Evolutionary conservation across 148 eudicot genomes (phyloP).

Genomic region (Cornus florida): DNA sequence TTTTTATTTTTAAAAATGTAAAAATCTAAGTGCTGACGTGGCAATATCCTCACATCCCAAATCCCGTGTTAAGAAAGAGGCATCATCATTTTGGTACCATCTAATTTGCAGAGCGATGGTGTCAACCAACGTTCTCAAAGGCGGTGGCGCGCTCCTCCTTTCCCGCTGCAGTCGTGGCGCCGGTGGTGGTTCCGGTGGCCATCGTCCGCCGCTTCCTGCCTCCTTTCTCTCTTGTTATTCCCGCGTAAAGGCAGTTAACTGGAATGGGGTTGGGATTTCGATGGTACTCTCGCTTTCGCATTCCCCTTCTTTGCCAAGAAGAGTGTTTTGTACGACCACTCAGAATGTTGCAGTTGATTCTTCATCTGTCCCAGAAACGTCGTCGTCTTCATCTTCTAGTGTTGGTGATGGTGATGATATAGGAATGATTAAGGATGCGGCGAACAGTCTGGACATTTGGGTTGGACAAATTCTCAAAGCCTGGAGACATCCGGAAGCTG

Average conservation of each 20-base stretch:
- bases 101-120: slow-evolving; percentile 14
- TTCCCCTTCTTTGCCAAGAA: slow-evolving; percentile 12
- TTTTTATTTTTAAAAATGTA: no score
- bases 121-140: slow-evolving; percentile 27
- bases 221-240: background rate
- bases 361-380: slow-evolving; percentile 7
- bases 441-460: slow-evolving; percentile 65
- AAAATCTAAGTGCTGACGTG: no score
- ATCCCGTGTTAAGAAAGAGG: background rate
- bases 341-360: slow-evolving; percentile 11
- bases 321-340: slow-evolving; percentile 24
- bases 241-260: background rate
- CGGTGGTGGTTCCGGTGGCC: background rate
- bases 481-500: slow-evolving; percentile 86
- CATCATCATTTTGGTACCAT: background rate
- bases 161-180: slow-evolving; percentile 18
- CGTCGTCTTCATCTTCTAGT: slow-evolving; percentile 2
- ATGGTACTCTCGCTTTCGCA: background rate
- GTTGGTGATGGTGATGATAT: background rate
- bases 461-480: slow-evolving; percentile 72
- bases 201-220: slow-evolving; percentile 7
- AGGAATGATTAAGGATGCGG: slow-evolving; percentile 37
- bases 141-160: slow-evolving; percentile 19
- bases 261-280: background rate
- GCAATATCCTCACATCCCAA: background rate